These are phyloP conservation scores for Lignosus rhinocerotis DNA, from an alignment of 1,284 basidiomycete genomes.

Conservation along the genomic window DNA sequence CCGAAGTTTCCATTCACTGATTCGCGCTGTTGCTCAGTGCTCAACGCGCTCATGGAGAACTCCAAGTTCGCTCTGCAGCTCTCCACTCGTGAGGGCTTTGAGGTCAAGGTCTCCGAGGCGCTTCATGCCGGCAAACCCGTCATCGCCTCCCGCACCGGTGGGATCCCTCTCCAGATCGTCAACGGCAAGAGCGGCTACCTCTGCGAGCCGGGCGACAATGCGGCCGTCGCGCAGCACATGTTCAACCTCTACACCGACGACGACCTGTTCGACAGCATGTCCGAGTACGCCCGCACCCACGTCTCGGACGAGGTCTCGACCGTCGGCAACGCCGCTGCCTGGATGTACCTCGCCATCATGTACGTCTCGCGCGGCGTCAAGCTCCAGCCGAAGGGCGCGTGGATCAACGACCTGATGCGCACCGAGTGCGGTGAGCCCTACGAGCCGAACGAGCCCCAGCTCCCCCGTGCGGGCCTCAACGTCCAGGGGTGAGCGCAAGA, in stretches of 20 bases:
- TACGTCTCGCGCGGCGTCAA: constrained; percentile 66
- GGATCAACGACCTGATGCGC: constrained; percentile 78
- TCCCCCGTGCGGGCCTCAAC: constrained; percentile 52
- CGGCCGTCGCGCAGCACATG: constrained; percentile 70
- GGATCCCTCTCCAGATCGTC: constrained; percentile 85
- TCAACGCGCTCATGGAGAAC: constrained; percentile 78
- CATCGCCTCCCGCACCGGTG: constrained; percentile 79
- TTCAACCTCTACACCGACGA: constrained; percentile 76
- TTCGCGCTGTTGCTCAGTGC: constrained; percentile 45
- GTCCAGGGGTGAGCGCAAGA: constrained; percentile 29
- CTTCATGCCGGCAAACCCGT: constrained; percentile 83
- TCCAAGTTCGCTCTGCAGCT: constrained; percentile 76
- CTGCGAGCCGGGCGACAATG: constrained; percentile 71
- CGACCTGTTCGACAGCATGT: constrained; percentile 60
- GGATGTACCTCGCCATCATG: constrained; percentile 82
- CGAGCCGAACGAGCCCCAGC: constrained; percentile 58
- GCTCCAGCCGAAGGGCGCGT: constrained; percentile 74
- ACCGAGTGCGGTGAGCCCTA: constrained; percentile 73
- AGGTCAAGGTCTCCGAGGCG: constrained; percentile 90
- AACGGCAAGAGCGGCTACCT: constrained; percentile 84
- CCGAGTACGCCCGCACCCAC: constrained; percentile 50
- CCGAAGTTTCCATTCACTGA: background rate
- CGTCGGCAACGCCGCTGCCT: constrained; percentile 77
- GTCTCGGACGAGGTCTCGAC: constrained; percentile 82
- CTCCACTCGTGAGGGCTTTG: constrained; percentile 86